Evolutionary conservation across 306 rosid species (phyloP).

Genomic region (Rosa chinensis): DNA sequence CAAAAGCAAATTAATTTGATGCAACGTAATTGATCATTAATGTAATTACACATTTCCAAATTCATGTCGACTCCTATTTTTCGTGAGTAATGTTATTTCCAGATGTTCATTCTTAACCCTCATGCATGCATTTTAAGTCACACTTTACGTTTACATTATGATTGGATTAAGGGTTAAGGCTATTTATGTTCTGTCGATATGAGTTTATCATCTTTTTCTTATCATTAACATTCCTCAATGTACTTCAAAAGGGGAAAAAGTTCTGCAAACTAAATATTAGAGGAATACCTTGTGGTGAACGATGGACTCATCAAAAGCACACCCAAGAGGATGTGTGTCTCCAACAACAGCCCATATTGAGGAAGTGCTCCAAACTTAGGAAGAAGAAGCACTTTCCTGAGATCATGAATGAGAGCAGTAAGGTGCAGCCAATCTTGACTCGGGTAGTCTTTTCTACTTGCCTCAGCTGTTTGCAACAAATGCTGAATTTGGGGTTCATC

Average conservation of each 20-base stretch:
- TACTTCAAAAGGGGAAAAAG: background rate
- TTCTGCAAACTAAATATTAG: background rate
- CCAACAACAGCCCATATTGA: constrained; percentile 13
- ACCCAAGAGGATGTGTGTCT: constrained; percentile 30
- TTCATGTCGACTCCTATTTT: background rate
- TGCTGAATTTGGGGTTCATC: constrained; percentile 7
- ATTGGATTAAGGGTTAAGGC: no score
- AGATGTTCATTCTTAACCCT: no score
- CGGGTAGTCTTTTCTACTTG: constrained; percentile 4
- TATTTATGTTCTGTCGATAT: no score
- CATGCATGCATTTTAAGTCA: background rate
- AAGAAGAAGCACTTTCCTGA: background rate
- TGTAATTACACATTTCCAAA: background rate
- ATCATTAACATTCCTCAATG: no score
- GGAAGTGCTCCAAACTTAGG: constrained; percentile 2
- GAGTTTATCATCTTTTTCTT: no score
- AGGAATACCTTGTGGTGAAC: constrained; percentile 25
- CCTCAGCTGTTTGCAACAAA: constrained; percentile 1
- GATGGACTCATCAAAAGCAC: constrained; percentile 39
- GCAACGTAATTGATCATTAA: background rate
- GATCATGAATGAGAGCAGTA: constrained; percentile 15
- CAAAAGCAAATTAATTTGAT: background rate
- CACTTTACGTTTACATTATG: background rate
- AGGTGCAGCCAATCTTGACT: background rate
- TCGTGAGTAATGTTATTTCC: no score